A percentile compares a stretch with the other conserved stretches of the same genome.
phyloP scores from a whole-genome alignment of 2,329 filamentous ascomycete species.

The Septoria petroselini region DNA sequence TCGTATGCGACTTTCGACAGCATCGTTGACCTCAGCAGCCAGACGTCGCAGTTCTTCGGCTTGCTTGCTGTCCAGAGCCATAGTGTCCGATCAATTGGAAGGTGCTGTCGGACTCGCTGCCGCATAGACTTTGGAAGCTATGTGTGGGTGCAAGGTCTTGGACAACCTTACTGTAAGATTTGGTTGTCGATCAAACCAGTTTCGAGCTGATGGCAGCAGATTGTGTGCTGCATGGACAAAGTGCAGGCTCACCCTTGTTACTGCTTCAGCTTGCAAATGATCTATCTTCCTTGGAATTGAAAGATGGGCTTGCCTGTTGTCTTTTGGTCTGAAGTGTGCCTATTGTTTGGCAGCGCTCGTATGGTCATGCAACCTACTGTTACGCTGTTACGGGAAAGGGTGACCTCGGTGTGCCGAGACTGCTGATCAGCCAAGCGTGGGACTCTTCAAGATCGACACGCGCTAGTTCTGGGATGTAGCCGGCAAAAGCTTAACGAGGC shows the following conservation, averaged over 20 bases:
- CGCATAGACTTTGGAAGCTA: not conserved
- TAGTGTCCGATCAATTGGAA: not conserved
- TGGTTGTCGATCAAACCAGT: not conserved
- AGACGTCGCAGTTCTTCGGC: conserved; percentile 9
- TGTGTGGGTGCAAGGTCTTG: not conserved
- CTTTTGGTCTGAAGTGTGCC: not conserved
- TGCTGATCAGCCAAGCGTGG: too few relatives aligned
- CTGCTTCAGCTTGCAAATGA: not conserved
- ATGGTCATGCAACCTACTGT: too few relatives aligned
- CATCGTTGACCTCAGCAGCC: conserved; percentile 8
- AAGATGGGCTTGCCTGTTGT: too few relatives aligned
- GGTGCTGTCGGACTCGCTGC: too few relatives aligned
- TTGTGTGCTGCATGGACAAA: not conserved
- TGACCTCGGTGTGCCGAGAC: not conserved
- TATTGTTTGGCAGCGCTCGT: not conserved
- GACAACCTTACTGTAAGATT: not conserved
- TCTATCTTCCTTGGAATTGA: too few relatives aligned
- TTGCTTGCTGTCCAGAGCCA: conserved; percentile 7
- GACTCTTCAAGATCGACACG: too few relatives aligned
- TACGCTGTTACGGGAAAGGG: not conserved
- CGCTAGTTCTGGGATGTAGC: not conserved
- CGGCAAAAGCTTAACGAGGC: conserved; percentile 2
- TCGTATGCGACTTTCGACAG: conserved; percentile 14
- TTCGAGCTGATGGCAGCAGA: not conserved
- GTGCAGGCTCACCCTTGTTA: conserved; percentile 1